Evolutionary conservation across 257 asterid species (phyloP), one percentile per base, ranked within the genome.

Genomic region (Jacaranda copaia): DNA sequence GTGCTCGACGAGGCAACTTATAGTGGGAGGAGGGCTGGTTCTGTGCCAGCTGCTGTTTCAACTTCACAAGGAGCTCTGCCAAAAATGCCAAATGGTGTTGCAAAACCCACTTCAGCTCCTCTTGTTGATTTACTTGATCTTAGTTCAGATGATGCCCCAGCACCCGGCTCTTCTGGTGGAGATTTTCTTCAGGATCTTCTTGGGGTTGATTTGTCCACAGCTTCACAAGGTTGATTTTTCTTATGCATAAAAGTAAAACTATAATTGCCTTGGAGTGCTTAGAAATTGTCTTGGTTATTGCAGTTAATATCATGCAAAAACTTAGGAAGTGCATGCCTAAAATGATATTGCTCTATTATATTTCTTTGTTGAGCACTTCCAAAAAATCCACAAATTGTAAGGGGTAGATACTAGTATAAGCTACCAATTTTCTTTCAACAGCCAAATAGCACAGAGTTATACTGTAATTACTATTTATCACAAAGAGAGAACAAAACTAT

Each of bases 141-240:
- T 78, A 84, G 86, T 81, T 84, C 93, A 32, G 97, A 95, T 77
- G 98, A 90, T 10, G 81, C 70, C 38, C 91, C 91, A 1, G 91
- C 83, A 40, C 83, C 96, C 71, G 88, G 85, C 86, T 81, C 97
- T 75, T 86, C 95, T 70, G 96, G 96, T 82, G 96, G 92, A 81
- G 95, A 89, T 80, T 90, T 89, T 85, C 97, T 93, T 73, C 94
- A 91, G 66, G 97, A 96, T 84, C 97, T 96, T 87, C 93, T 96
- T 53, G 98, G 98, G 78, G 88, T 86, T 77, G 94, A 91, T 85
- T 43, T 89, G 66, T 80, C 88, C 60, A 82, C 93, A 46, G 82
- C 87, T 25, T 70, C 90, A 68, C 89, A 90, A 93, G 99, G 98
- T 95, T 75, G 69, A 19, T 51, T 76, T 76, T 62, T 49, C 82